Evolutionary conservation across 192 early-diverging fungal genomes (phyloP).

Genomic region (Rhizoclosmatium globosum): DNA sequence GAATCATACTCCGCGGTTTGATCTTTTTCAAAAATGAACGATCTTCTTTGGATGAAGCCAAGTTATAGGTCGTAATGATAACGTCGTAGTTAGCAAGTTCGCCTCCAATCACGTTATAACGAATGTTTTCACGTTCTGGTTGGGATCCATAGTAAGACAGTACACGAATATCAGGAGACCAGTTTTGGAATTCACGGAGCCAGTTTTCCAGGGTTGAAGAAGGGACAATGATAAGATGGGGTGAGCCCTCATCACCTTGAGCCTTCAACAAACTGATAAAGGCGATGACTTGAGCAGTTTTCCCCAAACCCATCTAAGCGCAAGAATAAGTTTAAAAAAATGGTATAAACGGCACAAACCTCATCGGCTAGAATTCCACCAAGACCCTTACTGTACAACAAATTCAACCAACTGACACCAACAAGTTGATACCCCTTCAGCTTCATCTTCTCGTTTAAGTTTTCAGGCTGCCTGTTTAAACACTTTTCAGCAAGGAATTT

Average conservation of each 20-base stretch:
- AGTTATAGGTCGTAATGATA: conserved; percentile 81
- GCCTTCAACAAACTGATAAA: conserved; percentile 72
- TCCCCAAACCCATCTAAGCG: conserved; percentile 90
- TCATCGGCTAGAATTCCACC: conserved; percentile 78
- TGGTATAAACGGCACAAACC: conserved; percentile 17
- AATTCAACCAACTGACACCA: conserved; percentile 85
- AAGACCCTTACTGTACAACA: conserved; percentile 73
- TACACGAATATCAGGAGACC: conserved; percentile 49
- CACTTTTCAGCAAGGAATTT: conserved; percentile 42
- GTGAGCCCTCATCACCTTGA: conserved; percentile 59
- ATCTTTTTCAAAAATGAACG: conserved; percentile 75
- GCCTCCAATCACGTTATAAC: conserved; percentile 58
- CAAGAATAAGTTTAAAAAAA: background rate
- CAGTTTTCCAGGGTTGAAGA: conserved; percentile 92
- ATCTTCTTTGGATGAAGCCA: conserved; percentile 77
- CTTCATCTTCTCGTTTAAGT: conserved; percentile 64
- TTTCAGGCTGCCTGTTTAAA: conserved; percentile 63
- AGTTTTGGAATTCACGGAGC: conserved; percentile 80
- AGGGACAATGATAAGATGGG: conserved; percentile 85
- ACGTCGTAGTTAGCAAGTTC: conserved; percentile 59
- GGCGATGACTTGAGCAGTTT: conserved; percentile 90
- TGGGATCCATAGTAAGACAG: conserved; percentile 56
- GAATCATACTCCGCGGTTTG: conserved; percentile 71
- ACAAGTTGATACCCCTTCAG: conserved; percentile 88
- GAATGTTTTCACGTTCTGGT: conserved; percentile 54